A percentile compares a stretch with the other conserved stretches of the same genome.
Evolutionary conservation across 345 rosid genomes (phyloP).

Genomic region (Ricinus communis): DNA sequence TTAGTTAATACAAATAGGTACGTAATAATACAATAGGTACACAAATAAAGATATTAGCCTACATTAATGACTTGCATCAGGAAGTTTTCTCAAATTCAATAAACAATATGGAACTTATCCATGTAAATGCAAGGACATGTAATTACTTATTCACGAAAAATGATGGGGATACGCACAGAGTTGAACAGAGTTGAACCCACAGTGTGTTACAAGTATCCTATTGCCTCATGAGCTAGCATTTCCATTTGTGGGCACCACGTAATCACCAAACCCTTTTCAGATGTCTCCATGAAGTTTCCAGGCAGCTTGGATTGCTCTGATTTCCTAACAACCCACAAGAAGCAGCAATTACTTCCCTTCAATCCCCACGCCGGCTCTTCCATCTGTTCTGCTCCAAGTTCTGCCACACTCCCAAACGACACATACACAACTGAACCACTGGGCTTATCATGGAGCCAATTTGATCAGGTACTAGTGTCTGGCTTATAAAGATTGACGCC

Average conservation of each 20-base stretch:
- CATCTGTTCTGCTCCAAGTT: slow-evolving; percentile 20
- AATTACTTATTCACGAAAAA: no score
- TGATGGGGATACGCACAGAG: no score
- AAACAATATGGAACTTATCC: no score
- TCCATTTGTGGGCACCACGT: slow-evolving; percentile 40
- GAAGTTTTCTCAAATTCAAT: no score
- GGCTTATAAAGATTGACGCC: slow-evolving; percentile 30
- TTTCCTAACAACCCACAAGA: slow-evolving; percentile 33
- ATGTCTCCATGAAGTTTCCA: background rate
- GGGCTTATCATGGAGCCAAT: slow-evolving; percentile 28
- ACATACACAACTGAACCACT: slow-evolving; percentile 28
- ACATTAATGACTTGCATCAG: no score
- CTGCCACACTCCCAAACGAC: slow-evolving; percentile 34
- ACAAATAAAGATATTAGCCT: no score
- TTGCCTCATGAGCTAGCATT: slow-evolving; percentile 30
- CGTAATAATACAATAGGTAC: no score
- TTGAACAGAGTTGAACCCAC: slow-evolving; percentile 43
- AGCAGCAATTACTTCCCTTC: slow-evolving; percentile 15
- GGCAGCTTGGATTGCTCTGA: slow-evolving; percentile 24
- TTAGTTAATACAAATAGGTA: no score
- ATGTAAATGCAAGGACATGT: no score
- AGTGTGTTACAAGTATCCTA: slow-evolving; percentile 50
- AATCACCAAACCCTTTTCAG: slow-evolving; percentile 28
- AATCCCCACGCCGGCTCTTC: slow-evolving; percentile 25
- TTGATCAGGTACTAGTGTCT: background rate